Base-by-base conservation (phyloP, 78 protist species). In the Monosiga brevicollis region DNA sequence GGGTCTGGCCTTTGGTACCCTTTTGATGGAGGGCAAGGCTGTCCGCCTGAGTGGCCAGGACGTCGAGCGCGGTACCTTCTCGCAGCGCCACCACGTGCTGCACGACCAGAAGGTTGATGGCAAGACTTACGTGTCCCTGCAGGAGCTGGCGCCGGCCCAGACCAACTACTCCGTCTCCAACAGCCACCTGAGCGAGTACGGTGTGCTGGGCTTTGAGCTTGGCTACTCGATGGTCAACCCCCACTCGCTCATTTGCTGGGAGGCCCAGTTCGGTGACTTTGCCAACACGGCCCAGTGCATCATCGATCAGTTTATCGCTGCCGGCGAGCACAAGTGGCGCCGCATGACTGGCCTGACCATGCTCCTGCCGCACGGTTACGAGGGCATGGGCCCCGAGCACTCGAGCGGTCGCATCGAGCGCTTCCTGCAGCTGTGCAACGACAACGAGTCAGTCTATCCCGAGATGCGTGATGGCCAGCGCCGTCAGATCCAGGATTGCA, bases 351-450 rank as follows among this genome's bases (percentile, higher is more conserved):
- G 95, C 36, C 87, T 96, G 32, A 88, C 85, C 54, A 43, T 95
- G 84, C 88, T 95, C 35, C 85, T 97, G 42, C 99, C 99, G 76
- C 98, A 95, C 87, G 99, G 99, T 62, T 95, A 93, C 80, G 97
- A 92, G n/a, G 97, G 98, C 38, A 84, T 88, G 35, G 99, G 99
- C 81, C 99, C 99, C 24, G 99, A 97, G 88, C 99, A 97, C 93
- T 92, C 96, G 38, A 73, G 84, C 41, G 90, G 92, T 40, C 92
- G 99, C 40, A 29, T 95, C 23, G 99, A 95, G 88, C 90, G 99
- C 36, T 81, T 86, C 79, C 78, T 86, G 77, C 92, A 86, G 82
- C 71, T 76, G 82, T 73, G 41, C 38, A 79, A 86, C 42, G 85
- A 86, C 24, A 77, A 86, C 75, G 73, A 22, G 76, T 10, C 0